Evolutionary conservation across 2,329 filamentous ascomycete genomes (phyloP).

Genomic region (Allantophomopsis lycopodina): DNA sequence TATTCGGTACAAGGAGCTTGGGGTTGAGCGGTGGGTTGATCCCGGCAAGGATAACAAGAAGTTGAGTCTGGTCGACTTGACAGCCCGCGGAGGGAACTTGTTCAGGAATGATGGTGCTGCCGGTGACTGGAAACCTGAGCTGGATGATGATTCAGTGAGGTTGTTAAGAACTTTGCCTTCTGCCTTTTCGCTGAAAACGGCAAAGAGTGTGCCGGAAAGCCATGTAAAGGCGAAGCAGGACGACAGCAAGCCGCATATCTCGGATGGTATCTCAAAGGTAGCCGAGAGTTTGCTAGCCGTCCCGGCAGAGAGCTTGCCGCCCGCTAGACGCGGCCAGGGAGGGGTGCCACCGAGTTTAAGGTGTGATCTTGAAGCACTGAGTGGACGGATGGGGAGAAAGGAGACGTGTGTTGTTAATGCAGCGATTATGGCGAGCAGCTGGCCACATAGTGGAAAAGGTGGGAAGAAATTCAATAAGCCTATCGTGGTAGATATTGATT

Average conservation of each 20-base stretch:
- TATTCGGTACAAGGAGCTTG: conserved; percentile 28
- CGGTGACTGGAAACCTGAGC: conserved; percentile 2
- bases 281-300: conserved; percentile 1
- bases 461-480: conserved; percentile 62
- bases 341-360: conserved; percentile 25
- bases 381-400: conserved; percentile 25
- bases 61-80: conserved; percentile 49
- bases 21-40: conserved; percentile 39
- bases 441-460: conserved; percentile 40
- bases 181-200: neutral
- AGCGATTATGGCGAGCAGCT: conserved; percentile 55
- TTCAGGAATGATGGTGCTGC: conserved; percentile 31
- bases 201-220: neutral
- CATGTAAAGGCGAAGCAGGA: too few species aligned
- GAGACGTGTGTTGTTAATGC: conserved; percentile 77
- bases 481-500: conserved; percentile 69
- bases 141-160: conserved; percentile 14
- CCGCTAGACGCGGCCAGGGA: conserved; percentile 23
- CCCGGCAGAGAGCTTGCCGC: conserved; percentile 4
- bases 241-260: neutral
- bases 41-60: conserved; percentile 40
- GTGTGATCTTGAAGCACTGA: conserved; percentile 26
- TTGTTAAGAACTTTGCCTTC: neutral
- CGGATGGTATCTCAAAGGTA: conserved; percentile 1
- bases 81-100: conserved; percentile 23